phyloP scores from a whole-genome alignment of 2,329 filamentous ascomycete genomes.

The Colletotrichum chlorophyti region DNA sequence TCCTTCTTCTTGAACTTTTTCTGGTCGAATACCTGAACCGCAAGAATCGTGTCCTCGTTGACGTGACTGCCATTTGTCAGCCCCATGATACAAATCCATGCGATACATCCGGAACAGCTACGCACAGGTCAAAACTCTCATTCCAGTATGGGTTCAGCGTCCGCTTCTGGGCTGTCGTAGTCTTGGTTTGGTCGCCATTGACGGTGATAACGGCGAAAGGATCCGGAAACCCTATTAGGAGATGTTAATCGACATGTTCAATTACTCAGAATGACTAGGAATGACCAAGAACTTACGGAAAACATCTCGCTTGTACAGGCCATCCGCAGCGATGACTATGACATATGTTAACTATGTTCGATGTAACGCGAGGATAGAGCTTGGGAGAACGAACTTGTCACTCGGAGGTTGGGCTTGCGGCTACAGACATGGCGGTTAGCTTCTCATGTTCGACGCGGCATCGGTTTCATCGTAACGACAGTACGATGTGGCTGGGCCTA shows the following conservation, averaged over 20 bases:
- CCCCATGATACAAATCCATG: slow-evolving; percentile 1
- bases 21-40: slow-evolving; percentile 98
- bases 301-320: slow-evolving; percentile 98
- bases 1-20: slow-evolving; percentile 99
- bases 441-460: neutral
- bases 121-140: slow-evolving; percentile 97
- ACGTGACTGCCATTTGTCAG: slow-evolving; percentile 67
- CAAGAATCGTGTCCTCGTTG: slow-evolving; percentile 94
- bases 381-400: slow-evolving; percentile 76
- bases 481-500: neutral
- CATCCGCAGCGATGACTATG: slow-evolving; percentile 96
- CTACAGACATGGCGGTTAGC: slow-evolving; percentile 16
- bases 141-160: slow-evolving; percentile 99
- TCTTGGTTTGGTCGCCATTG: slow-evolving; percentile 97
- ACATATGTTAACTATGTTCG: slow-evolving; percentile 44
- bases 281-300: slow-evolving; percentile 82
- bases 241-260: slow-evolving; percentile 34
- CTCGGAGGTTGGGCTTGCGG: slow-evolving; percentile 85
- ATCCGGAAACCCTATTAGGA: slow-evolving; percentile 84
- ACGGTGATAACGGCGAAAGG: slow-evolving; percentile 97
- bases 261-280: neutral
- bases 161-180: slow-evolving; percentile 96
- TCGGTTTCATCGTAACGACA: neutral
- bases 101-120: slow-evolving; percentile 32
- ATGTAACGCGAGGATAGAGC: slow-evolving; percentile 24